These are phyloP conservation scores for Nematocida ausubeli DNA, from an alignment of 371 early-diverging fungal genomes.

Conservation along the genomic window DNA sequence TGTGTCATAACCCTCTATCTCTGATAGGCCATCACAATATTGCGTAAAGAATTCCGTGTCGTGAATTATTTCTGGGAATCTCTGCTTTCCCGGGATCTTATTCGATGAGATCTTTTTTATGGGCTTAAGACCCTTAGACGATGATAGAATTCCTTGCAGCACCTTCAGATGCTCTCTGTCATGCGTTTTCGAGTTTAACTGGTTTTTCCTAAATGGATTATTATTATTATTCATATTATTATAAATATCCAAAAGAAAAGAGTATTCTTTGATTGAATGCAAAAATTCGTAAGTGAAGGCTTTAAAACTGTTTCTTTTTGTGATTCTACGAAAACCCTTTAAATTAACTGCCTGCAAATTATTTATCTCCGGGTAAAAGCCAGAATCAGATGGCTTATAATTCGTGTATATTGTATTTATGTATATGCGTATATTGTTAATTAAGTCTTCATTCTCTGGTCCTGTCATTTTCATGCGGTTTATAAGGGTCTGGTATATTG, in stretches of 20 bases:
- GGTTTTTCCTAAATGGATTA: neutral
- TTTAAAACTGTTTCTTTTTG: no score
- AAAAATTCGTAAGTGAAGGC: neutral
- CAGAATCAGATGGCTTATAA: neutral
- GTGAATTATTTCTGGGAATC: neutral
- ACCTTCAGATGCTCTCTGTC: neutral
- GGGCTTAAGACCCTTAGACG: no score
- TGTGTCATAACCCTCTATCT: neutral
- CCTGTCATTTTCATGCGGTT: neutral
- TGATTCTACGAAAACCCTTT: no score
- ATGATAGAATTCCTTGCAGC: neutral
- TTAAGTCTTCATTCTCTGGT: neutral
- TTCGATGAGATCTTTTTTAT: no score
- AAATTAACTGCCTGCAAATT: no score
- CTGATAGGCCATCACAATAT: neutral
- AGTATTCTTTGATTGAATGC: neutral
- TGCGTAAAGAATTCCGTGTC: neutral
- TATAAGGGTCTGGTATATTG: neutral
- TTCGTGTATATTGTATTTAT: neutral
- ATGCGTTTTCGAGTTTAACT: neutral
- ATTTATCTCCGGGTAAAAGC: neutral
- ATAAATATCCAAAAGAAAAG: neutral
- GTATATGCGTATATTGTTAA: neutral
- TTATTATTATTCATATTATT: neutral
- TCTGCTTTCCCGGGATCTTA: neutral